Conservation (phyloP, 768 basidiomycete genomes). For the Trametes cinnabarina region DNA sequence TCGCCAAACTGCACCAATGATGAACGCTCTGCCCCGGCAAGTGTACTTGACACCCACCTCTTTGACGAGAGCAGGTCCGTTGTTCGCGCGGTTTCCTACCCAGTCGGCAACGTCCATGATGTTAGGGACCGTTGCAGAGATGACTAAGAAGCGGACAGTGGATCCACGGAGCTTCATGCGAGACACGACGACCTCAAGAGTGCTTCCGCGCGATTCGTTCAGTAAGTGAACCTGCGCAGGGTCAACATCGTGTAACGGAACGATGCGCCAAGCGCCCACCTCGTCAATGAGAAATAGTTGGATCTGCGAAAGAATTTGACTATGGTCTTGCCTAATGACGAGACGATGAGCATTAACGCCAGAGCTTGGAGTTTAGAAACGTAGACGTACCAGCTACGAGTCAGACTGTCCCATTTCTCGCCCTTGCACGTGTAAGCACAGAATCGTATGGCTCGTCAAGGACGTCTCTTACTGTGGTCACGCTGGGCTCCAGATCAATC, state of each 20-base stretch:
- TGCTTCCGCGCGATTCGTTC: constrained; percentile 86
- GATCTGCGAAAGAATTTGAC: constrained; percentile 66
- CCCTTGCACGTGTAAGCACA: constrained; percentile 46
- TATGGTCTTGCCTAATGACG: constrained; percentile 53
- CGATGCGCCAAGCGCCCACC: constrained; percentile 37
- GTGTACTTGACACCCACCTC: constrained; percentile 45
- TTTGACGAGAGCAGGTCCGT: constrained; percentile 59
- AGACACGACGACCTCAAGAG: constrained; percentile 90
- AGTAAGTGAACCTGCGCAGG: constrained; percentile 79
- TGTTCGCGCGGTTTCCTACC: constrained; percentile 55
- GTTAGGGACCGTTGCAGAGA: constrained; percentile 95
- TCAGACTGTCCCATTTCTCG: constrained; percentile 96
- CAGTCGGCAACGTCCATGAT: constrained; percentile 86
- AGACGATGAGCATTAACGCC: constrained; percentile 1
- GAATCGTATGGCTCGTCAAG: not conserved
- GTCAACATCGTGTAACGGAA: too few relatives aligned
- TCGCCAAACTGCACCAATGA: constrained; percentile 73
- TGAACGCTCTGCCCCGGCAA: not conserved
- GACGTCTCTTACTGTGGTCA: constrained; percentile 20
- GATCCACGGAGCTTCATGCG: constrained; percentile 82
- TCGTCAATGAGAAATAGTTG: constrained; percentile 90
- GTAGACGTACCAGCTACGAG: constrained; percentile 70
- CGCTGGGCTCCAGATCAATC: constrained; percentile 7
- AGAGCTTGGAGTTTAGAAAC: not conserved
- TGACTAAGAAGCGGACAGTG: constrained; percentile 76